phyloP scores from a whole-genome alignment of 495 filamentous ascomycete genomes.

The Aspergillus baeticus region DNA sequence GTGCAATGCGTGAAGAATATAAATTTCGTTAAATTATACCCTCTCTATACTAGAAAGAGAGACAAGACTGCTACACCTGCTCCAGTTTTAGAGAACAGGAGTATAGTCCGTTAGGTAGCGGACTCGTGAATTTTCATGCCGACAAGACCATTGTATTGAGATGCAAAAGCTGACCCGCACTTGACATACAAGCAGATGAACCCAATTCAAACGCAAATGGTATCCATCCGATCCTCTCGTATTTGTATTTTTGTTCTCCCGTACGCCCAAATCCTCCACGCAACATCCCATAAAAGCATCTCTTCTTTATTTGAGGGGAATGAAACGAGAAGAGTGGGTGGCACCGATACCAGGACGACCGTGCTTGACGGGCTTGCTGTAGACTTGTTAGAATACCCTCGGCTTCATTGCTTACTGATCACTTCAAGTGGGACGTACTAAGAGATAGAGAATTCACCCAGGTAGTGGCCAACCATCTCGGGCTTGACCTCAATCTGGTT shows the following conservation, averaged over 20 bases:
- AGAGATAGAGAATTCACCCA: constrained; percentile 98
- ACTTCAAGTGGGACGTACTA: constrained; percentile 68
- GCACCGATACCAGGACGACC: constrained; percentile 99
- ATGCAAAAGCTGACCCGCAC: constrained; percentile 48
- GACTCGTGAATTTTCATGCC: constrained; percentile 33
- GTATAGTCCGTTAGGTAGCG: constrained; percentile 8
- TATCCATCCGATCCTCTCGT: constrained; percentile 36
- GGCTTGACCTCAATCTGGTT: constrained; percentile 99
- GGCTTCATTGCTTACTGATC: not conserved
- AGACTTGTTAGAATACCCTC: constrained; percentile 32
- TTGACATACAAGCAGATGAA: constrained; percentile 49
- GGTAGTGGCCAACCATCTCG: constrained; percentile 99
- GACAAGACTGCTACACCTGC: not conserved
- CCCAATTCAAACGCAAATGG: constrained; percentile 32
- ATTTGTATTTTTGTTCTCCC: constrained; percentile 29
- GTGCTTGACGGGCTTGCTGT: constrained; percentile 99
- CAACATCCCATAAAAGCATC: constrained; percentile 43
- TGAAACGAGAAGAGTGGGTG: constrained; percentile 99
- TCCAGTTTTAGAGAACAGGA: not conserved
- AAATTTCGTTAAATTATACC: constrained; percentile 25
- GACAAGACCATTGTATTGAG: constrained; percentile 51
- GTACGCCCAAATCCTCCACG: constrained; percentile 37
- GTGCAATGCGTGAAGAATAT: not conserved
- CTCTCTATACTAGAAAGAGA: constrained; percentile 12
- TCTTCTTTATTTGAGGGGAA: constrained; percentile 90